Percentiles rank a stretch among this genome's conserved stretches.
Conservation (phyloP, 1,139 yeast genomes). For the Cylindricascospora bacillispora region DNA sequence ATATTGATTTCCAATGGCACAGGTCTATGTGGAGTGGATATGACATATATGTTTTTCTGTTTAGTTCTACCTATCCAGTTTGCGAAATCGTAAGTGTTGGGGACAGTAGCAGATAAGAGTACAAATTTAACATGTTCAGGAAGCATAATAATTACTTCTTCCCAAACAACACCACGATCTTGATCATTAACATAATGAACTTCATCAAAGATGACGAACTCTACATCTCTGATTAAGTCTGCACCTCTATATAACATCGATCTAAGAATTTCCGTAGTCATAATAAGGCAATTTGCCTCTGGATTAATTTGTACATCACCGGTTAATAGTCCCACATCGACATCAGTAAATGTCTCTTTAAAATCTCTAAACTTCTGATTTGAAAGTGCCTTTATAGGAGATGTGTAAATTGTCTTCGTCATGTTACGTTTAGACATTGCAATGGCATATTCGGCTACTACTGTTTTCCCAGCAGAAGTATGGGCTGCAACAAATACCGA, state of each 20-base stretch:
- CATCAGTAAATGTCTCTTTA: conserved; percentile 63
- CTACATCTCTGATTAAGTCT: conserved; percentile 90
- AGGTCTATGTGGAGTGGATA: conserved; percentile 90
- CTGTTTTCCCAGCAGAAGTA: conserved; percentile 89
- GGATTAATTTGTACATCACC: conserved; percentile 98
- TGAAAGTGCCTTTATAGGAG: conserved; percentile 85
- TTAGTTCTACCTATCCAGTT: conserved; percentile 98
- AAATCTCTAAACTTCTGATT: conserved; percentile 92
- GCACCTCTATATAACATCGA: conserved; percentile 96
- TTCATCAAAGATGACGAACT: conserved; percentile 93
- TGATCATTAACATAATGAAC: conserved; percentile 96
- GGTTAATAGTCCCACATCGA: conserved; percentile 88
- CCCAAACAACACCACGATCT: conserved; percentile 99
- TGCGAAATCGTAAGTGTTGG: conserved; percentile 95
- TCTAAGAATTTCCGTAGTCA: conserved; percentile 95
- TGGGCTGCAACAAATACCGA: conserved; percentile 98
- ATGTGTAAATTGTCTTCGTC: conserved; percentile 86
- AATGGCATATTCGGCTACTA: conserved; percentile 87
- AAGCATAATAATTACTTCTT: conserved; percentile 89
- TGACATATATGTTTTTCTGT: conserved; percentile 88
- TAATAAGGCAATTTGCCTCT: conserved; percentile 88
- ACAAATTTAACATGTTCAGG: conserved; percentile 93
- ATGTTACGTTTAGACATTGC: conserved; percentile 84
- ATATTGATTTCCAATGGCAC: conserved; percentile 81
- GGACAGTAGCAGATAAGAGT: conserved; percentile 87